Evolutionary conservation across 441 rosid genomes (phyloP).

Genomic region (Eruca vesicaria): DNA sequence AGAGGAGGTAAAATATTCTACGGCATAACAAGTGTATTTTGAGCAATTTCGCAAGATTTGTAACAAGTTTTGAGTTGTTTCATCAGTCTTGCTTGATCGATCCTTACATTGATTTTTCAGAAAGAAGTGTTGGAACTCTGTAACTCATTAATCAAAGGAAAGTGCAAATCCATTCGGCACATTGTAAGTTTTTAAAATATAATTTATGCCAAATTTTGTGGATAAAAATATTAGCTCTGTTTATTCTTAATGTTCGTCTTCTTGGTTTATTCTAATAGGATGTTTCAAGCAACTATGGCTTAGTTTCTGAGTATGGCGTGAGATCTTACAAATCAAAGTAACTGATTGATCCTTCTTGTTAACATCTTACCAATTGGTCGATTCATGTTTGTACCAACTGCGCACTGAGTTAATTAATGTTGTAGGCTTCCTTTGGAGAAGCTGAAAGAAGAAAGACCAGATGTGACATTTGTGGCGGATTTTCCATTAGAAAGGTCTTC

Average conservation of each 20-base stretch:
- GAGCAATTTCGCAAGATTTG: too few relatives aligned
- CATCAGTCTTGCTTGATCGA: constrained; percentile 7
- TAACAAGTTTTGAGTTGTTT: not conserved
- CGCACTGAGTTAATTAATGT: not conserved
- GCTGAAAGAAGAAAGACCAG: constrained; percentile 30
- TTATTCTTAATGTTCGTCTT: not conserved
- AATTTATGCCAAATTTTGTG: not conserved
- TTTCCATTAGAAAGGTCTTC: constrained; percentile 15
- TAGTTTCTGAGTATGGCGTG: not conserved
- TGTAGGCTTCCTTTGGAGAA: not conserved
- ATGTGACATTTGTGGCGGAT: constrained; percentile 23
- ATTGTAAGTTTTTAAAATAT: constrained; percentile 9
- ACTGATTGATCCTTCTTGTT: not conserved
- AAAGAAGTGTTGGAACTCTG: constrained; percentile 26
- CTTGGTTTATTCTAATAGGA: constrained; percentile 17
- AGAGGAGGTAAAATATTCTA: constrained; percentile 16
- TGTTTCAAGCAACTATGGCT: constrained; percentile 15
- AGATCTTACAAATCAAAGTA: constrained; percentile 22
- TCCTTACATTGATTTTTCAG: constrained; percentile 17
- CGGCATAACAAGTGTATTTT: too few relatives aligned
- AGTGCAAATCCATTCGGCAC: constrained; percentile 22
- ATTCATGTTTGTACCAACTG: not conserved
- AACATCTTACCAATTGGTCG: too few relatives aligned
- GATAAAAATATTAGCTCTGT: not conserved
- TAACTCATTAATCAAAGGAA: constrained; percentile 23